Evolutionary conservation across 495 filamentous ascomycete genomes (phyloP), one percentile per base, ranked within the genome.

Genomic region (Chaetomium fimeti): DNA sequence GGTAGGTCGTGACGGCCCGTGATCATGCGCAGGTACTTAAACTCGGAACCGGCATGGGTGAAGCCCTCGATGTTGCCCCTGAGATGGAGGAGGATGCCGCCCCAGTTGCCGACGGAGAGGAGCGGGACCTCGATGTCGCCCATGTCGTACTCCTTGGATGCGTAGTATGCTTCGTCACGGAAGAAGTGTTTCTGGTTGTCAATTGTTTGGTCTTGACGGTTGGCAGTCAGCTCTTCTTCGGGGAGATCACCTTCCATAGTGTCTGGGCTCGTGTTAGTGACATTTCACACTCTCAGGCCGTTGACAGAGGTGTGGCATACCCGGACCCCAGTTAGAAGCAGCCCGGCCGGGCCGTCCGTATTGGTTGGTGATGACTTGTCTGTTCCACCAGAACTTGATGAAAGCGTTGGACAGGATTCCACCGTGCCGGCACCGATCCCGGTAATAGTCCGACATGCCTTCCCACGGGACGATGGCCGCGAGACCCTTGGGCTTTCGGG

Each of bases 1-100:
- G 88, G 88, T 8, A 90, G 77, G 67, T 90, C 87, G 66, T 90
- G 88, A 0, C 88, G 81, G 13, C 87, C 88, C 0, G 83, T 85
- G 65, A 90, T 86, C 69, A 89, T 86, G 12, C 87, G 81, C 5
- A 89, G 74, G 64, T 86, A 89, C 70, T 90, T 90, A 49, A 84
- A 71, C 57, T 83, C 75, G 2, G 84, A 87, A 0, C 85, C 84
- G 0, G 86, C 85, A 53, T 83, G 74, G 5, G 75, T 80, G 62
- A 78, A 90, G 0, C 87, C 87, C 65, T 87, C 77, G 7, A 90
- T 80, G 63, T 90, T 90, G 2, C 87, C 87, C 5, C 87, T 78
- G 20, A 88, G 76, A 65, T 88, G 85, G 3, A 87, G 75, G 1
- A 84, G 68, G 57, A 88, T 88, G 5, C 85, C 86, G 22, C 87